These are phyloP conservation scores for Camellia oleifera DNA, from an alignment of 179 eudicot genomes.

Conservation along the genomic window DNA sequence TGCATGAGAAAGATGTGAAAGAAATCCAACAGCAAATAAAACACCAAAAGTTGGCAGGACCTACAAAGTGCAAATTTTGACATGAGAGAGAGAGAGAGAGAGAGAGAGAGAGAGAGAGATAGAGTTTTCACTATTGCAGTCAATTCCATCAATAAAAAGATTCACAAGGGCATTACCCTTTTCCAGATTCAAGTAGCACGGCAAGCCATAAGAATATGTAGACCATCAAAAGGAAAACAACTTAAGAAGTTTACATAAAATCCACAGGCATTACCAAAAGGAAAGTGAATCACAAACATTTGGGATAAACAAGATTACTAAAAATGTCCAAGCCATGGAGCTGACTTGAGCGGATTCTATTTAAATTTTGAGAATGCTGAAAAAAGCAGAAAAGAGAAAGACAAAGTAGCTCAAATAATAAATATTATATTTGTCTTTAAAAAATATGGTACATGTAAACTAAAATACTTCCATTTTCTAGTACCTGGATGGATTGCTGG, in stretches of 20 bases:
- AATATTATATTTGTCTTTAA: neutral
- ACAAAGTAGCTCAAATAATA: too few relatives aligned
- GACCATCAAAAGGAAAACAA: neutral
- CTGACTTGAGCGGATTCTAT: neutral
- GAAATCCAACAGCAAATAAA: slow-evolving; percentile 35
- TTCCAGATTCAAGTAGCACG: neutral
- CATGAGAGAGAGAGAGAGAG: slow-evolving; percentile 6
- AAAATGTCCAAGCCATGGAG: neutral
- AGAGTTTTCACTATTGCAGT: neutral
- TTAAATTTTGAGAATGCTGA: neutral
- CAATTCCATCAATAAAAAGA: neutral
- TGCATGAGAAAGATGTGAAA: slow-evolving; percentile 31
- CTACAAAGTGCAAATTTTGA: slow-evolving; percentile 37
- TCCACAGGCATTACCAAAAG: neutral
- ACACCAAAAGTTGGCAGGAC: slow-evolving; percentile 94
- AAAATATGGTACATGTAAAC: neutral
- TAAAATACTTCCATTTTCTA: neutral
- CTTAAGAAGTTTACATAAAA: neutral
- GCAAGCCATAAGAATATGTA: neutral
- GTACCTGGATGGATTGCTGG: slow-evolving; percentile 73
- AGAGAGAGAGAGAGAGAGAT: slow-evolving; percentile 1
- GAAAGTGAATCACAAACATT: neutral
- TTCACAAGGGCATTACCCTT: neutral
- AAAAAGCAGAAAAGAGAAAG: neutral
- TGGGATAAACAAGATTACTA: neutral